Base-by-base conservation (phyloP, 495 filamentous ascomycete species). In the Tuber magnatum region DNA sequence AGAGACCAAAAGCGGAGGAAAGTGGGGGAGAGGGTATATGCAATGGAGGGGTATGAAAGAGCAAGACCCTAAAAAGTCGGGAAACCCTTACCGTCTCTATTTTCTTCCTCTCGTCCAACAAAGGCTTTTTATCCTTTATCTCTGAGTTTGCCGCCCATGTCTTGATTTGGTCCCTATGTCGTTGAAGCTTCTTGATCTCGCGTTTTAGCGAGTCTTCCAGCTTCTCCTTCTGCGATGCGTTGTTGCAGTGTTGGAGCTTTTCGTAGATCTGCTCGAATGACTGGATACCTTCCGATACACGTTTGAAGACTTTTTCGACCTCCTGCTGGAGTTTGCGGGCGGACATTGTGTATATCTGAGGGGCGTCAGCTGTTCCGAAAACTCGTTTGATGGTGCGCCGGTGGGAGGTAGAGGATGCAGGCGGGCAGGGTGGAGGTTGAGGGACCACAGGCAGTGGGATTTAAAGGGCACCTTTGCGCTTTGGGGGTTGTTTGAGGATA, bases 171-270 rank as follows among this genome's bases (percentile, higher is more conserved):
- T 99, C 95, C 75, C 95, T 92, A 85, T 94, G 91, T 78, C 95
- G 87, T 85, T 99, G 95, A 32, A 99, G 90, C 88, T 99, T 99
- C 90, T 99, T 99, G 89, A 98, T 98, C 86, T 98, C 96, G 78
- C 94, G 92, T 86, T 99, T 99, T 77, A 99, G 88, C 81, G 94
- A 91, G 83, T 99, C 95, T 84, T 98, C 95, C 46, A 95, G 89
- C 86, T 97, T 98, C 84, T 99, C 96, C 83, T 97, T 97, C 84
- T 98, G 95, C 46, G 96, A 93, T 74, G 91, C 88, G 84, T 98
- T 99, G 71, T 90, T 91, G 14, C 93, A 91, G 77, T 93, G 89
- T 77, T 92, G 90, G 76, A 98, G 94, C 88, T 99, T 99, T 77
- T 98, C 96, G 85, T 97, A 93, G 74, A 97, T 97, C 80, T 86